These are phyloP conservation scores for Durio zibethinus DNA, from an alignment of 345 rosid genomes.

Conservation along the genomic window DNA sequence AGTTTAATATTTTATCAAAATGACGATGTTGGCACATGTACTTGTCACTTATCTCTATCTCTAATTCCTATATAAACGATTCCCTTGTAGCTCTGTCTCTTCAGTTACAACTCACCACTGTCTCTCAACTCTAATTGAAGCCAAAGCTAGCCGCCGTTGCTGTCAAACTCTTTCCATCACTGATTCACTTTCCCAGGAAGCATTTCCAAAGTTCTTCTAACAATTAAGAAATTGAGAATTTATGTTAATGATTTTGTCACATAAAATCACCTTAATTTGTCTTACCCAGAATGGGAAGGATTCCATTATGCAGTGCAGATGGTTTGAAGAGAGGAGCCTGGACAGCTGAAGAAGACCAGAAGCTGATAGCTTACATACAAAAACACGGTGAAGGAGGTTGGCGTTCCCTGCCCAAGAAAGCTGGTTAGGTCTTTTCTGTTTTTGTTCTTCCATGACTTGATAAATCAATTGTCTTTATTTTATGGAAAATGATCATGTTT, in stretches of 20 bases:
- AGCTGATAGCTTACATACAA: slow-evolving; percentile 38
- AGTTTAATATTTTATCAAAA: too few species aligned
- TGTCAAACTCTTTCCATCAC: neutral
- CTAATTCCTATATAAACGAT: too few species aligned
- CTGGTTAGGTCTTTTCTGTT: slow-evolving; percentile 30
- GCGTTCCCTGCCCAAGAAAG: slow-evolving; percentile 48
- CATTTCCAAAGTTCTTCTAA: neutral
- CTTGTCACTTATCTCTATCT: too few species aligned
- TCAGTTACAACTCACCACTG: too few species aligned
- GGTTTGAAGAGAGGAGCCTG: slow-evolving; percentile 52
- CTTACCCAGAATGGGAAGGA: slow-evolving; percentile 34
- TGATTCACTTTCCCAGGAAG: neutral
- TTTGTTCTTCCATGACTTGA: neutral
- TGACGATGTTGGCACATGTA: too few species aligned
- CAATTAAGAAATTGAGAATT: neutral
- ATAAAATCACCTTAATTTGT: neutral
- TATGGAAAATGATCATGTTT: neutral
- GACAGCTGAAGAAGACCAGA: slow-evolving; percentile 49
- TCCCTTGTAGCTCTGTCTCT: too few species aligned
- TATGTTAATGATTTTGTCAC: neutral
- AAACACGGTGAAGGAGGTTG: slow-evolving; percentile 49
- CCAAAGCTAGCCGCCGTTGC: too few species aligned
- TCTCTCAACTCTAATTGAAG: too few species aligned
- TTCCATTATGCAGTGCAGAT: slow-evolving; percentile 28
- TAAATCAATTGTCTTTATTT: neutral